These are phyloP conservation scores for Apiospora koreana DNA, from an alignment of 2,329 filamentous ascomycete species.

Conservation along the genomic window DNA sequence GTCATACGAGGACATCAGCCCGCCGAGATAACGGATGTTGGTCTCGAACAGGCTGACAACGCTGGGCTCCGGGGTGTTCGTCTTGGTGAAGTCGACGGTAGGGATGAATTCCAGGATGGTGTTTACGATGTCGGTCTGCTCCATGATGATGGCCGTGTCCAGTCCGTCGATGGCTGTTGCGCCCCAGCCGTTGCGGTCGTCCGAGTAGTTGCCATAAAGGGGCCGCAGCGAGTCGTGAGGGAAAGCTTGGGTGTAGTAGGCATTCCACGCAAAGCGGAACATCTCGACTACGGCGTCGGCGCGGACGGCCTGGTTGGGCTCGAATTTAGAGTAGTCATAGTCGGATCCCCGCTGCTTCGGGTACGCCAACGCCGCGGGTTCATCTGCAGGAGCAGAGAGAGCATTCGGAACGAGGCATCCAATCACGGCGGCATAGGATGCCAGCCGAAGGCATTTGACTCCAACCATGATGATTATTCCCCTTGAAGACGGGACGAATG, in stretches of 20 bases:
- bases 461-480: background rate
- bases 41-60: slow-evolving; percentile 9
- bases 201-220: slow-evolving; percentile 10
- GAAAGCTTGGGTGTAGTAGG: background rate
- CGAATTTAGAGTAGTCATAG: slow-evolving; percentile 9
- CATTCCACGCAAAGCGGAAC: slow-evolving; percentile 8
- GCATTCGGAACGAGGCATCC: background rate
- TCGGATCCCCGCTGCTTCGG: background rate
- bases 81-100: slow-evolving; percentile 12
- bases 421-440: background rate
- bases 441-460: background rate
- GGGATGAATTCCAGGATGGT: slow-evolving; percentile 10
- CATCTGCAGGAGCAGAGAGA: background rate
- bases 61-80: slow-evolving; percentile 3
- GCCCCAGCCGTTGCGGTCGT: slow-evolving; percentile 11
- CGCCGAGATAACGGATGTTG: slow-evolving; percentile 11
- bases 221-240: slow-evolving; percentile 11
- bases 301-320: slow-evolving; percentile 4
- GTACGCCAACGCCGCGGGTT: background rate
- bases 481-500: background rate
- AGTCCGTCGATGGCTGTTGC: slow-evolving; percentile 8
- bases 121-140: slow-evolving; percentile 12
- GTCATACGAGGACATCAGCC: background rate
- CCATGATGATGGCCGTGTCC: slow-evolving; percentile 12
- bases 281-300: background rate